Base-by-base conservation (phyloP, 768 basidiomycete genomes). In the Thelephora ganbajun region DNA sequence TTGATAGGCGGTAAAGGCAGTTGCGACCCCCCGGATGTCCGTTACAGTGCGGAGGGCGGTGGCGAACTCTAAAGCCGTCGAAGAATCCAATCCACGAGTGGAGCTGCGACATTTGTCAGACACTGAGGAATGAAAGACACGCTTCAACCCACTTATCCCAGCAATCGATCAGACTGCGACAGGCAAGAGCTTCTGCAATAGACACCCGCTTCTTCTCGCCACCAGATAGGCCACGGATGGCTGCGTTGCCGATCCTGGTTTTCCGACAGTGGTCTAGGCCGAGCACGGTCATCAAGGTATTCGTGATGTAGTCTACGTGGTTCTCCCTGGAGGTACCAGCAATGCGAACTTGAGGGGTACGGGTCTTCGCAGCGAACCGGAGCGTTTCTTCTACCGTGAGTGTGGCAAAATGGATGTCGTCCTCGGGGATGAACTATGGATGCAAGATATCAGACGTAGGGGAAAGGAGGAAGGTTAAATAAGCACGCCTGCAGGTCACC, bases 321-420 rank as follows among this genome's bases (percentile, higher is more conserved):
- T 65, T 58, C 18, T 65, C 60, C 35, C 79, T 69, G 6, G 70
- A 59, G 19, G 71, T 52, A 0, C 66, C 66, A 6, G 56, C 61
- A 6, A 74, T 51, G 26, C 81, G 74, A 2, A 62, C 64, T 22
- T 66, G 74, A 2, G 88, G 87, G 3, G 74, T 75, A 22, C 87
- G 80, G 14, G 76, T 80, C 52, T 70, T 73, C 0, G 80, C 72
- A 0, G 83, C 80, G 49, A 87, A 84, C 13, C 60, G 66, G 30
- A 96, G 68, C 0, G 87, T 89, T 58, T 89, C 73, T 43, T 75
- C 71, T 33, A 90, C 86, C 5, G 83, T 86, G 23, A 94, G 70
- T 9, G 83, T 85, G 5, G 89, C 83, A 54, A 91, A 84, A 59
- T 90, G 88, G 1, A 84, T 68, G 57, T 93, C 88, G 55, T 89